Conservation (phyloP, 2,329 filamentous ascomycete species). For the Thielaviopsis cerberus region DNA sequence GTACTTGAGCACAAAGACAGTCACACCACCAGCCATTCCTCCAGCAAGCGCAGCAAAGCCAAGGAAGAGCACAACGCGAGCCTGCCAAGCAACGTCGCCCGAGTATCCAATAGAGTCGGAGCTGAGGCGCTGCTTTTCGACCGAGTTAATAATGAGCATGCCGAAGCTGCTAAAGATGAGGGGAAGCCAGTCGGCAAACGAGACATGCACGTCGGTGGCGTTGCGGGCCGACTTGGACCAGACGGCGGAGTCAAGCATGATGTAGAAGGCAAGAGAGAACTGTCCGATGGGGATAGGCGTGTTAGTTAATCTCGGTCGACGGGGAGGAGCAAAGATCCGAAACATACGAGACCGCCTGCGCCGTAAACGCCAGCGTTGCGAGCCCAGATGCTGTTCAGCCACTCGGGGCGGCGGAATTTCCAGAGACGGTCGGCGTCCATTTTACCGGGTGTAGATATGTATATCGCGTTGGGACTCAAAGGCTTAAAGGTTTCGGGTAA, state of each 20-base stretch:
- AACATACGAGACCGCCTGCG: constrained; percentile 42
- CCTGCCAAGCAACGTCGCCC: constrained; percentile 49
- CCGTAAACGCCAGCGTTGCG: constrained; percentile 45
- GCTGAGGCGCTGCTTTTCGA: constrained; percentile 47
- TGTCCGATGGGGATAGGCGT: constrained; percentile 16
- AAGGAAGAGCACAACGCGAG: constrained; percentile 46
- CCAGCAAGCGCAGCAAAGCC: constrained; percentile 47
- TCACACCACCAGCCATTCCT: constrained; percentile 51
- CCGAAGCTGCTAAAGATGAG: constrained; percentile 48
- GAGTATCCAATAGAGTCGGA: constrained; percentile 45
- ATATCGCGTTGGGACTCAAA: neutral
- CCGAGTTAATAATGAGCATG: constrained; percentile 54
- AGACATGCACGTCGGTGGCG: constrained; percentile 41
- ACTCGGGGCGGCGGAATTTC: constrained; percentile 48
- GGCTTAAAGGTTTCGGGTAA: neutral
- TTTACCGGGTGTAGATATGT: constrained; percentile 5
- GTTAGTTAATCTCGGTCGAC: neutral
- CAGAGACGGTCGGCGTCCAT: constrained; percentile 50
- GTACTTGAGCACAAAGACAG: constrained; percentile 48
- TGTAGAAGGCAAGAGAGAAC: constrained; percentile 52
- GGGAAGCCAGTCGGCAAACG: constrained; percentile 51
- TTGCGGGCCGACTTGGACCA: constrained; percentile 45
- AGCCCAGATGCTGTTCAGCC: constrained; percentile 45
- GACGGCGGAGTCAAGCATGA: constrained; percentile 47
- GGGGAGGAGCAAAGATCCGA: neutral